These are phyloP conservation scores for Collybia sordida DNA, from an alignment of 768 basidiomycete species.

Conservation along the genomic window DNA sequence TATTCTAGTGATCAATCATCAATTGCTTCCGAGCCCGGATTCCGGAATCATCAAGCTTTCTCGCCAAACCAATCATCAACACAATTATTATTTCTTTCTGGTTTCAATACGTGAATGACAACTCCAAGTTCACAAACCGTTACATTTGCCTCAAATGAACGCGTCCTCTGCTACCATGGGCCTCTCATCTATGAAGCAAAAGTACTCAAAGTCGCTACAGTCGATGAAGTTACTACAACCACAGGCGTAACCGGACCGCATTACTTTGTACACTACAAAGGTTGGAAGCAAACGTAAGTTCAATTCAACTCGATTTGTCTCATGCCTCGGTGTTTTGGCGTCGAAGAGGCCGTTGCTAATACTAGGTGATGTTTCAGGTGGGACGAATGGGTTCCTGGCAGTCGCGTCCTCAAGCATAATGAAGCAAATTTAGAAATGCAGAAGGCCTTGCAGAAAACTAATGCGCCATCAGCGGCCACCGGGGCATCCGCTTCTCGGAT, in stretches of 20 bases:
- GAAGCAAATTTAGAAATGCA: conserved; percentile 80
- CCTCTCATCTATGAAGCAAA: conserved; percentile 96
- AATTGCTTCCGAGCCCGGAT: no score
- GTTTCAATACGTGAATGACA: no score
- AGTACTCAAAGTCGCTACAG: conserved; percentile 66
- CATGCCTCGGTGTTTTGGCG: background rate
- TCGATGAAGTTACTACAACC: conserved; percentile 62
- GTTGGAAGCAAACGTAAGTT: conserved; percentile 95
- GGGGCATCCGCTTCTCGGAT: conserved; percentile 16
- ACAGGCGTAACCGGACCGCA: conserved; percentile 70
- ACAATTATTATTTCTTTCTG: no score
- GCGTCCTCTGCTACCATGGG: conserved; percentile 92
- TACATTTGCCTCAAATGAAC: conserved; percentile 61
- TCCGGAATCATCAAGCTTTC: no score
- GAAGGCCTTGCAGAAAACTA: conserved; percentile 53
- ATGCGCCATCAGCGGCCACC: conserved; percentile 21
- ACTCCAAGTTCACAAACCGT: no score
- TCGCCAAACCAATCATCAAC: no score
- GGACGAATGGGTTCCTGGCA: conserved; percentile 94
- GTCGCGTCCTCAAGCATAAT: conserved; percentile 80
- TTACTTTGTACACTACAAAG: conserved; percentile 98
- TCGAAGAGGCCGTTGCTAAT: conserved; percentile 1
- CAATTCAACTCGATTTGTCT: background rate
- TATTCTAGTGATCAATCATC: no score
- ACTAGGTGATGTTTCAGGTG: conserved; percentile 51